A percentile compares a stretch with the other conserved stretches of the same genome.
Evolutionary conservation across 2,329 filamentous ascomycete species (phyloP).

Genomic region (Fusarium lateritium): DNA sequence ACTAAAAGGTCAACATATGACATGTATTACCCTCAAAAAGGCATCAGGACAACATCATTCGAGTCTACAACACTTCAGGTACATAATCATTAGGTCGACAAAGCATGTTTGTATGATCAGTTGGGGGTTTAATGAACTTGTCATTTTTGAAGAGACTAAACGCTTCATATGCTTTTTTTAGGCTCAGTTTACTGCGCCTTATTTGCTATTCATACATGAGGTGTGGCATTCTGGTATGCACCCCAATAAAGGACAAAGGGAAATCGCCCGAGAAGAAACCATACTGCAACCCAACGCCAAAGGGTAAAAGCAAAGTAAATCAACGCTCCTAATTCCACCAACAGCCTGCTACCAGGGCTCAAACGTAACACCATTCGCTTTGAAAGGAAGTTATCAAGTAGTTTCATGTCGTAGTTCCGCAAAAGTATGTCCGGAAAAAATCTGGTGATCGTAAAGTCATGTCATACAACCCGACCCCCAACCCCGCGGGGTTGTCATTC

Average conservation of each 20-base stretch:
- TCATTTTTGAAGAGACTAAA: constrained; percentile 23
- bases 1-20: not conserved
- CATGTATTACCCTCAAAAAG: not conserved
- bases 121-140: constrained; percentile 9
- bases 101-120: constrained; percentile 10
- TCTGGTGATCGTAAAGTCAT: constrained; percentile 37
- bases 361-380: constrained; percentile 25
- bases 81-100: not conserved
- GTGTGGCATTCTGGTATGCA: constrained; percentile 25
- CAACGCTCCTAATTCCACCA: constrained; percentile 19
- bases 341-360: constrained; percentile 7
- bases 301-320: constrained; percentile 18
- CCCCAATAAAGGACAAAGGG: constrained; percentile 19
- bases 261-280: constrained; percentile 10
- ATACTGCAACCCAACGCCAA: constrained; percentile 28
- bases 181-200: constrained; percentile 26
- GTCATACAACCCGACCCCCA: constrained; percentile 20
- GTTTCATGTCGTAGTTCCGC: constrained; percentile 9
- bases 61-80: not conserved
- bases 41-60: not conserved
- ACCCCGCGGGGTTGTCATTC: constrained; percentile 15
- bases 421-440: constrained; percentile 32
- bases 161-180: constrained; percentile 7
- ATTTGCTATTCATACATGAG: constrained; percentile 30
- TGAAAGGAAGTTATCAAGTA: constrained; percentile 11